Conservation (phyloP, 768 basidiomycete genomes). For the Termitomyces sp. region DNA sequence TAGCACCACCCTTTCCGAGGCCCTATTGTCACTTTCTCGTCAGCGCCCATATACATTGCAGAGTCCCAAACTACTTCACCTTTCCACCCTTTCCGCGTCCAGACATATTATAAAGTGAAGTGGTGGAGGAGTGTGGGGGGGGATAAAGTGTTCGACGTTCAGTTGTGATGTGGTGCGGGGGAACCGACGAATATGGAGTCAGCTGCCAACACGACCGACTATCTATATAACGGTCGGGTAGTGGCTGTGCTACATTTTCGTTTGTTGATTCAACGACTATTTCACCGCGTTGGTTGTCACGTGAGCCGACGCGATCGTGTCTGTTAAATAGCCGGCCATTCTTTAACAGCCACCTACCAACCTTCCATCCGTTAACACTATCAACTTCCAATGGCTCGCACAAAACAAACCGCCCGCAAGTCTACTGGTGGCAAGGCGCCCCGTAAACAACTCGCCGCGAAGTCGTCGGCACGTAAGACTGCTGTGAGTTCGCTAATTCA, state of each 20-base stretch:
- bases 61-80: neutral
- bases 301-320: slow-evolving; percentile 25
- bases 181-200: slow-evolving; percentile 11
- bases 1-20: slow-evolving; percentile 6
- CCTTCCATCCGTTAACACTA: neutral
- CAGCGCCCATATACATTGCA: neutral
- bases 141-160: slow-evolving; percentile 1
- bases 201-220: slow-evolving; percentile 19
- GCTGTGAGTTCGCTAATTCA: slow-evolving; percentile 28
- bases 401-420: slow-evolving; percentile 85
- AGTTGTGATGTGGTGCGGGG: slow-evolving; percentile 20
- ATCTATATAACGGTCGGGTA: slow-evolving; percentile 29
- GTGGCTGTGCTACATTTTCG: slow-evolving; percentile 49
- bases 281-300: slow-evolving; percentile 26
- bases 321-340: slow-evolving; percentile 18
- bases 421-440: slow-evolving; percentile 75
- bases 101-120: slow-evolving; percentile 2
- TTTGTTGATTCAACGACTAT: slow-evolving; percentile 41
- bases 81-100: slow-evolving; percentile 6
- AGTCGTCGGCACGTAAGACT: slow-evolving; percentile 59
- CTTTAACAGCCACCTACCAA: neutral
- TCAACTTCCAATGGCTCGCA: slow-evolving; percentile 54
- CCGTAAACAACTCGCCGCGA: slow-evolving; percentile 68
- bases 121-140: slow-evolving; percentile 1
- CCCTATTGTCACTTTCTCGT: neutral